These are phyloP conservation scores for Strobilomyces echinocephalus DNA, from an alignment of 768 basidiomycete species.

Conservation along the genomic window DNA sequence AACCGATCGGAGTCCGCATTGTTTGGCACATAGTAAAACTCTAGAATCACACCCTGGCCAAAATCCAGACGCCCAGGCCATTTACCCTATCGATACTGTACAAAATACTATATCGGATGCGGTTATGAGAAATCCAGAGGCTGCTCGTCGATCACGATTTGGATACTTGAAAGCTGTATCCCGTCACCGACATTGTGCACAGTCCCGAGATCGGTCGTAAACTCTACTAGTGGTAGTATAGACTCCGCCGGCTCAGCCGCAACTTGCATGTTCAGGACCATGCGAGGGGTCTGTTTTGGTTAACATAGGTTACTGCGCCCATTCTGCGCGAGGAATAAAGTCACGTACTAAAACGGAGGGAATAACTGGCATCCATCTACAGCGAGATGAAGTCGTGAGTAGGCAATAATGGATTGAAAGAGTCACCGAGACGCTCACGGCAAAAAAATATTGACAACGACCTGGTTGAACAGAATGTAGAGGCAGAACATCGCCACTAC, in stretches of 20 bases:
- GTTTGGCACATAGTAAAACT: too few relatives aligned
- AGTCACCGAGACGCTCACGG: slow-evolving; percentile 12
- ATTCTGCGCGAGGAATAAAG: neutral
- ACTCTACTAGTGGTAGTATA: neutral
- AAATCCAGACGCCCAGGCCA: too few relatives aligned
- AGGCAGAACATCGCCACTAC: neutral
- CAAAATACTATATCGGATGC: neutral
- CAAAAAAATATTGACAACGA: slow-evolving; percentile 9
- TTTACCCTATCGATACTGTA: too few relatives aligned
- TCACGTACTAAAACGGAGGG: slow-evolving; percentile 16
- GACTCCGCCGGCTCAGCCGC: neutral
- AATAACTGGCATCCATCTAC: slow-evolving; percentile 12
- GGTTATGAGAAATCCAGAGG: neutral
- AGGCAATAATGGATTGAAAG: neutral
- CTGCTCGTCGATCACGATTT: neutral
- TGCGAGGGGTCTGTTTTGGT: neutral
- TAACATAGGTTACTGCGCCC: neutral
- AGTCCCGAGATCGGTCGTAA: neutral
- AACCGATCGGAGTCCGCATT: too few relatives aligned
- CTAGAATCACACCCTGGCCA: too few relatives aligned
- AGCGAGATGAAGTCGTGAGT: neutral
- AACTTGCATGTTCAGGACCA: neutral
- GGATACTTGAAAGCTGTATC: neutral
- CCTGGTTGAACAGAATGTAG: slow-evolving; percentile 1
- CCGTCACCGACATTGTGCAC: neutral